Base-by-base conservation (phyloP, 148 eudicot species). In the Fagopyrum homotropicum region DNA sequence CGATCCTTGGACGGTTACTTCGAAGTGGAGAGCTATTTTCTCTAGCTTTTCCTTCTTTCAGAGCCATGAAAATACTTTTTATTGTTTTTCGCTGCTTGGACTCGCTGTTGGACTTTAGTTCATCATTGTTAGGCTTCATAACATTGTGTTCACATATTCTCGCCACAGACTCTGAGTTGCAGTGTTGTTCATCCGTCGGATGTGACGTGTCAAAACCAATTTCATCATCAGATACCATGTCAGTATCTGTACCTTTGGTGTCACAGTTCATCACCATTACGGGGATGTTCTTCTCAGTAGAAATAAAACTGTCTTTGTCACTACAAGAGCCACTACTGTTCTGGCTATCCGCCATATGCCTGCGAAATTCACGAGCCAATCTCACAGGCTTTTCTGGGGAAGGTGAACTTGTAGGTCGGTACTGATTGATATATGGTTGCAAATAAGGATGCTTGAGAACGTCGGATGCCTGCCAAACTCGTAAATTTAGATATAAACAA, bases 21-120 rank as follows among this genome's bases (percentile, higher is more conserved):
- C 99, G 87, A 91, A 92, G 77, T 1, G 99, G 99, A 56, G 99
- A 96, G 81, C 93, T 87, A 75, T 76, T 86, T 80, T 92, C 99
- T 85, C 99, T 85, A 77, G 75, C 77, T 80, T 84, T 96, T 75
- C 98, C 95, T 84, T 91, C 97, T 82, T 82, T 96, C 57, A 82
- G 76, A 79, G 90, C 82, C 86, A 80, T 80, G 80, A 87, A 79
- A 47, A 85, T 89, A 76, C 80, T 86, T 75, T 88, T 96, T 17
- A 83, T 85, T 19, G 80, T 79, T 83, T 85, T 96, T 4, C 94
- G 91, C 75, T 81, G 94, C 81, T 88, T 89, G 47, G 49, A 74
- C 76, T 84, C 91, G 75, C 7, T 60, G 75, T 16, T 81, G 54
- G 80, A n/a, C 70, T 79, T 85, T 64, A 60, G 83, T 66, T 89